Conservation (phyloP, 2,329 filamentous ascomycete species). For the Pochonia chlamydosporia region DNA sequence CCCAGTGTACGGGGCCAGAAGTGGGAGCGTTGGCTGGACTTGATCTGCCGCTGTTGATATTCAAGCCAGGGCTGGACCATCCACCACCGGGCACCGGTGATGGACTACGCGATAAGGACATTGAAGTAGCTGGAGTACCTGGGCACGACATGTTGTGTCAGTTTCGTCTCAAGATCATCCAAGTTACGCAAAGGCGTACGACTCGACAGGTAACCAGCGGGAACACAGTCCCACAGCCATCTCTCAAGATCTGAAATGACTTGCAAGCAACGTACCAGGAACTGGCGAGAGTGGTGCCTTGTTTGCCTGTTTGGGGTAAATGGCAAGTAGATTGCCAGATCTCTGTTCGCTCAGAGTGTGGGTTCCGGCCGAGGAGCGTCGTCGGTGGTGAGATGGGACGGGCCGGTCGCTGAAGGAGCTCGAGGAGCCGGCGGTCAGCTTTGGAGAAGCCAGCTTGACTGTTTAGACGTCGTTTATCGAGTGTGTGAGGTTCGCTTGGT, state of each 20-base stretch:
- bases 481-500: background rate
- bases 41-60: constrained; percentile 64
- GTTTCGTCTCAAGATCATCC: constrained; percentile 15
- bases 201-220: background rate
- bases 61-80: constrained; percentile 80
- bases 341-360: constrained; percentile 25
- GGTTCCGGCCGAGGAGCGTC: constrained; percentile 39
- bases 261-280: constrained; percentile 51
- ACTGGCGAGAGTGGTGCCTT: constrained; percentile 43
- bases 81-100: constrained; percentile 79
- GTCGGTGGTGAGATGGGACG: constrained; percentile 41
- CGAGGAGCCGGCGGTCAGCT: constrained; percentile 46
- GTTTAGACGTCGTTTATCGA: constrained; percentile 13
- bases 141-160: constrained; percentile 9
- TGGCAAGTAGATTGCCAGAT: constrained; percentile 23
- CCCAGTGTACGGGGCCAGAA: constrained; percentile 67
- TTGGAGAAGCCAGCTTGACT: constrained; percentile 46
- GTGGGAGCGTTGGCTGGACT: constrained; percentile 54
- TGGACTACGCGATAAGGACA: constrained; percentile 84
- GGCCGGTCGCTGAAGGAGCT: constrained; percentile 46
- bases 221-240: background rate
- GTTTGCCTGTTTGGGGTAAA: constrained; percentile 23
- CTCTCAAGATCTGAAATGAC: too few species aligned
- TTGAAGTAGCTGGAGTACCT: constrained; percentile 54
- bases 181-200: background rate